Evolutionary conservation across 169 alveolate genomes (phyloP), one percentile per base, ranked within the genome.

Genomic region (Plasmodium chabaudi): DNA sequence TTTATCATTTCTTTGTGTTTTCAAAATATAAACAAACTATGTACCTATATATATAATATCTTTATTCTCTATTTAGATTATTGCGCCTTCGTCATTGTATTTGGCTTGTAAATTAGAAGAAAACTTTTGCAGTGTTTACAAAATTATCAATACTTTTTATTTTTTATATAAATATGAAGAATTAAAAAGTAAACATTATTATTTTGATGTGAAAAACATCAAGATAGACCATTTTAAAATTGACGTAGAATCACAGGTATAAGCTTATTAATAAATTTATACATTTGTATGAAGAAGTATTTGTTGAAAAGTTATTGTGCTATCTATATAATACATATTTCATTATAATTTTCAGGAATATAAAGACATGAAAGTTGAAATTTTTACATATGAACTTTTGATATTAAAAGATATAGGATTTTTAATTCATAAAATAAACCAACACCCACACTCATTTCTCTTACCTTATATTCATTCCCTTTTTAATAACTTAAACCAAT

Each of bases 31-130:
- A 23, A 27, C 47, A 7, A 13, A 12, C 34, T 60, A 5, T 13
- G 42, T 68, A 13, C 19, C 69, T 60, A n/a, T 60, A 34, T 34
- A 34, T 34, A 34, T 34, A 3, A 4, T 34, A 34, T 34, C 1
- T 46, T 21, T 42, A 59, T 6, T 42, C 69, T 72, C 27, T 47
- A n/a, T 82, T 12, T 92, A 93, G 95, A 87, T 93, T 39, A 95
- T 94, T 21, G 97, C 98, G 23, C 95, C 98, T 7, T 71, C 97
- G 21, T 69, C 97, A 23, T 88, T 96, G 47, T 95, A 95, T 87
- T 68, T 97, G 42, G 97, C 98, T 9, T 94, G 97, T 68, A 97
- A 97, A 72, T 72, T 95, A 74, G 98, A 95, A 68, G 98, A 97
- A 84, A 95, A 96, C 61, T 95, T 95, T 49, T 91, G 97, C 5